Evolutionary conservation across 768 basidiomycete species (phyloP).

Genomic region (Mycena crocata): DNA sequence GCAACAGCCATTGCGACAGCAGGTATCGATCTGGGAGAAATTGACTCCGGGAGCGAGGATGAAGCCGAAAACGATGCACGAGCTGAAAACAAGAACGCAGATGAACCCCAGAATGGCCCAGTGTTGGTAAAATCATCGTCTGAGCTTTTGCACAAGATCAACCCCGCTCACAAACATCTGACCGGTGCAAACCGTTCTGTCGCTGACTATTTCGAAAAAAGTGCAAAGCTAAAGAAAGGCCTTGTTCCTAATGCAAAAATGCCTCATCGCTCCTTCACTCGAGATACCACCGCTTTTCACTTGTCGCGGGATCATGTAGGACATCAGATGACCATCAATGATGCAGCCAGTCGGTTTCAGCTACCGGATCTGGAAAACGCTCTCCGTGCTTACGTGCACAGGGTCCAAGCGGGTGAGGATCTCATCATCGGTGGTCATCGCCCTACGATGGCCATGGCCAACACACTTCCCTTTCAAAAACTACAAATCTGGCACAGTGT

Average conservation of each 20-base stretch:
- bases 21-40: neutral
- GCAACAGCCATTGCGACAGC: constrained; percentile 5
- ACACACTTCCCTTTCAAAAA: neutral
- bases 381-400: neutral
- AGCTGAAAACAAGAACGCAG: neutral
- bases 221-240: neutral
- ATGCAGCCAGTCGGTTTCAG: constrained; percentile 5
- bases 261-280: constrained; percentile 17
- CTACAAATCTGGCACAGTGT: constrained; percentile 27
- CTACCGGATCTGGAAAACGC: constrained; percentile 22
- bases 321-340: constrained; percentile 9
- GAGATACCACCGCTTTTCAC: constrained; percentile 17
- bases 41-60: too few relatives aligned
- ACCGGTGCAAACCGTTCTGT: neutral
- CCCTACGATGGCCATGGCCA: neutral
- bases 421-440: constrained; percentile 7
- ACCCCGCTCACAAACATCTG: neutral
- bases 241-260: constrained; percentile 5
- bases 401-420: neutral
- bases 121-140: neutral
- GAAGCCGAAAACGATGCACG: neutral
- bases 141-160: neutral
- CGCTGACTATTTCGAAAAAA: constrained; percentile 20
- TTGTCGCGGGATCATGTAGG: constrained; percentile 17
- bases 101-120: neutral